Evolutionary conservation across 257 asterid species (phyloP), one percentile per base, ranked within the genome.

Genomic region (Solanum arcanum): DNA sequence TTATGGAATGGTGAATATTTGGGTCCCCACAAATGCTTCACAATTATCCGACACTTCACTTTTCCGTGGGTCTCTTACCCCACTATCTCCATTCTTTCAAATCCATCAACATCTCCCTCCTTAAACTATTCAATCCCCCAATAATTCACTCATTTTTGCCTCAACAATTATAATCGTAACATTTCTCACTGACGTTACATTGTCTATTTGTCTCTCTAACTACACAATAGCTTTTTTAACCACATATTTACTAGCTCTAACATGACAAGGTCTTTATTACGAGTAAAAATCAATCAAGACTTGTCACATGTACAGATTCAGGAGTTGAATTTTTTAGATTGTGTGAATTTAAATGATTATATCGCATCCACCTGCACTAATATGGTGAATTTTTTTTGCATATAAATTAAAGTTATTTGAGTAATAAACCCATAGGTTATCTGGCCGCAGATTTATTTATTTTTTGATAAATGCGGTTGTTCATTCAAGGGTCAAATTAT

Each of bases 11-110:
- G 83, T 87, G 13, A 62, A 11, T 62, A 62, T 49, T 83, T 83
- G 92, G 91, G 93, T 14, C 92, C 89, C 78, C 64, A 44, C 37
- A 25, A 59, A n/a, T 91, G 93, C 90, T 91, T 27, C 88, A 69
- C 92, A 88, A 16, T 92, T 88, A 88, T 23, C 92, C 86, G 91
- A 91, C 91, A 91, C 64, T n/a, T 29, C 86, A 85, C 88, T 90
- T 91, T 88, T 80, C 89, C 86, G 3, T 87, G 92, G 90, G 89
- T 59, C 86, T 86, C 46, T 85, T 62, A 77, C 88, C 31, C 31
- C 88, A 88, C 68, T 72, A 13, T n/a, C 85, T 23, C 47, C 83
- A 83, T 87, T 85, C 78, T 84, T 87, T 90, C 93, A 86, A 87
- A 91, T 88, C 87, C 89, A 89, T 70, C 83, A 73, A 90, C 90